Evolutionary conservation across 495 filamentous ascomycete species (phyloP), one percentile per base, ranked within the genome.

Genomic region (Astrocystis sublimbata): DNA sequence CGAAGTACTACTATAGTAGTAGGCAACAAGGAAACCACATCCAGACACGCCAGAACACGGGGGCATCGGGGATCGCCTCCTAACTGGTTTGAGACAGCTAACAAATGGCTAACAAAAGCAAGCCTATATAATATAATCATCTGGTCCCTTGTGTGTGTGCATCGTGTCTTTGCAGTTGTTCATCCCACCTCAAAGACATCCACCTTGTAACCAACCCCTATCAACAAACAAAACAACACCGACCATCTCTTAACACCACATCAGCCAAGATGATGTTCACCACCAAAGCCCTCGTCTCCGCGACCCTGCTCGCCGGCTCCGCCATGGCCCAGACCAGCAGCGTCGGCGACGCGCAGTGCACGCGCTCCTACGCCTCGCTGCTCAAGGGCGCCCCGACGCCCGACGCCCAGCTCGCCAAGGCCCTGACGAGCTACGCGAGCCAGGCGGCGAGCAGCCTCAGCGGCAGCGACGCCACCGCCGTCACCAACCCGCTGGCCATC

Each of bases 331-430:
- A 62, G 47, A 40, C 8, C 13, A 47, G n/a, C 9, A 28, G 1
- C 19, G 21, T 15, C 41, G 15, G 41, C 13, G 40, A 30, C 30
- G 47, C 59, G 4, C 28, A 38, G 1, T 61, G 59, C 40, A 61
- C 49, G 19, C 45, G 38, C 4, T 51, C 60, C 0, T 64, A 65
- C 31, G 55, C 38, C 28, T 33, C 31, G 30, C 21, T 65, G 19
- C 17, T 63, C 51, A 52, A 52, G 13, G 40, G 35, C 28, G 59
- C 41, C 12, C 45, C 60, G 8, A 55, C 28, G 45, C 55, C 64
- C 42, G 19, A 36, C 33, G 24, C 24, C 30, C 38, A 60, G 36
- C 67, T 56, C 58, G 64, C 64, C 19, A 51, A 36, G 15, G 51
- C 46, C 35, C 17, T 49, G 51, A 58, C 51, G 35, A 50, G 47